Evolutionary conservation across 2,329 filamentous ascomycete genomes (phyloP).

Genomic region (Xylariaceae sp.): DNA sequence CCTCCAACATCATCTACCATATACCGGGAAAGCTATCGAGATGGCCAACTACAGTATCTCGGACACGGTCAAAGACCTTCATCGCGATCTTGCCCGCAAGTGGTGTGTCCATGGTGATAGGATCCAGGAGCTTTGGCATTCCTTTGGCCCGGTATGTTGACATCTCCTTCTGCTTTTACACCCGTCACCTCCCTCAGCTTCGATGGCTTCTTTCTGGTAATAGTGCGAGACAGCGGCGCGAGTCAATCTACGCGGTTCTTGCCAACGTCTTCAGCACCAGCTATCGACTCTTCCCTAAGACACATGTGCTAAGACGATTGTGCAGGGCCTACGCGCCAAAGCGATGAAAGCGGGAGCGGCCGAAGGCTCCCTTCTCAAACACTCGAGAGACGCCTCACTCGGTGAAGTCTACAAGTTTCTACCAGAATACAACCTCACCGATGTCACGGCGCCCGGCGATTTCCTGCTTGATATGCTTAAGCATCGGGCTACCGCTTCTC

Average conservation of each 20-base stretch:
- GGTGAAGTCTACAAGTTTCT: constrained; percentile 39
- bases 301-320: too few species aligned
- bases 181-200: too few species aligned
- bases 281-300: too few species aligned
- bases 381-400: constrained; percentile 34
- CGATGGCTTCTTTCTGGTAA: too few species aligned
- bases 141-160: constrained; percentile 27
- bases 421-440: constrained; percentile 44
- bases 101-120: constrained; percentile 35
- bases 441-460: constrained; percentile 36
- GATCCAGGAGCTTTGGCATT: constrained; percentile 40
- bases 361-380: constrained; percentile 35
- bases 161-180: too few species aligned
- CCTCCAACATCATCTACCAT: too few species aligned
- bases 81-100: constrained; percentile 39
- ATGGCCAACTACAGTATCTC: too few species aligned
- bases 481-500: constrained; percentile 34
- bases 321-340: constrained; percentile 28
- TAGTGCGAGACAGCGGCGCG: too few species aligned
- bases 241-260: too few species aligned
- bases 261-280: too few species aligned
- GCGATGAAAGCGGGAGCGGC: constrained; percentile 35
- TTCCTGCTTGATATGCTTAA: constrained; percentile 38
- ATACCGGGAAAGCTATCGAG: too few species aligned
- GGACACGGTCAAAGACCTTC: constrained; percentile 28